phyloP scores from a whole-genome alignment of 352 stramenopile genomes.

The Pythium phragmiticola region DNA sequence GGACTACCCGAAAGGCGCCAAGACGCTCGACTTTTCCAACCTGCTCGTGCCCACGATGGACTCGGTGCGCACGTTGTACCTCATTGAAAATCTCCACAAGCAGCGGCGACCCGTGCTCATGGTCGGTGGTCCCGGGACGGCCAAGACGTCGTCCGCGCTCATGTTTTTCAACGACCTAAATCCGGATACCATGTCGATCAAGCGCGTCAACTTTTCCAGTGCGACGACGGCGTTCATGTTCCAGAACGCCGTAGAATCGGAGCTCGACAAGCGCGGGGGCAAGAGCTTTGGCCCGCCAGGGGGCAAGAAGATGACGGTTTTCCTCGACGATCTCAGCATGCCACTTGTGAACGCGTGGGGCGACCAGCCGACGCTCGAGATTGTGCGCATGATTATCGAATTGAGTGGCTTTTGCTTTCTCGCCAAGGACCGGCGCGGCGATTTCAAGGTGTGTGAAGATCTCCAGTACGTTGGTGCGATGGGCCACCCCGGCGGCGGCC shows the following conservation, averaged over 20 bases:
- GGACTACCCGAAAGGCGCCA: conserved; percentile 93
- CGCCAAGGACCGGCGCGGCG: conserved; percentile 96
- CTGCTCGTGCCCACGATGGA: conserved; percentile 98
- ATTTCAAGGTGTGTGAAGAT: conserved; percentile 99
- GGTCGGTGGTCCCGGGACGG: conserved; percentile 96
- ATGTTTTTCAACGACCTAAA: conserved; percentile 98
- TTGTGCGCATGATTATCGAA: conserved; percentile 97
- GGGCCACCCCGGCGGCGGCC: conserved; percentile 95
- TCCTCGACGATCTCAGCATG: conserved; percentile 98
- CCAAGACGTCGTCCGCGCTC: conserved; percentile 96
- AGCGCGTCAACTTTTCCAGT: conserved; percentile 98
- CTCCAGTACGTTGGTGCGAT: conserved; percentile 98
- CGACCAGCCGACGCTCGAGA: conserved; percentile 97
- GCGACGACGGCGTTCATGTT: conserved; percentile 98
- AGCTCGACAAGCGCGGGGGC: conserved; percentile 97
- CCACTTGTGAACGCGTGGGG: conserved; percentile 98
- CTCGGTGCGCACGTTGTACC: conserved; percentile 94
- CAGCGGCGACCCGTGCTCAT: conserved; percentile 95
- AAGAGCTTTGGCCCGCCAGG: conserved; percentile 98
- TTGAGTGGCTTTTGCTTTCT: conserved; percentile 97
- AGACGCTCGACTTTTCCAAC: conserved; percentile 96
- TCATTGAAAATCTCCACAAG: conserved; percentile 92
- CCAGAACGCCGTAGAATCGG: conserved; percentile 96
- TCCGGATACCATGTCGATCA: conserved; percentile 94
- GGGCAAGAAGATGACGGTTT: conserved; percentile 99